phyloP scores from a whole-genome alignment of 2,329 filamentous ascomycete genomes.

The Basipetospora chlamydospora region DNA sequence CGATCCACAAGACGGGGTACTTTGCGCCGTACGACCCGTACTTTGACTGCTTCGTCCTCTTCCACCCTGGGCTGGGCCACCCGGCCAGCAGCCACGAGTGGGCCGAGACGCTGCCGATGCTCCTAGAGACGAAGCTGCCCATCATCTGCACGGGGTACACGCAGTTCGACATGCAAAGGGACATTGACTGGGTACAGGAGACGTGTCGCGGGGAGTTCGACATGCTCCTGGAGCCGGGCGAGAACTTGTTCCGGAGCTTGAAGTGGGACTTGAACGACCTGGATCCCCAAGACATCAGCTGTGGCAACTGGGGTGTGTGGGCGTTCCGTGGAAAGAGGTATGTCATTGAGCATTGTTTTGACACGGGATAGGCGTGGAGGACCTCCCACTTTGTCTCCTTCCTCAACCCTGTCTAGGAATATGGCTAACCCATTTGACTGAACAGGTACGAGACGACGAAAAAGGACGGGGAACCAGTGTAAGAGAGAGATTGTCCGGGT shows the following conservation, averaged over 20 bases:
- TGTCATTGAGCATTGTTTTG: too few species aligned
- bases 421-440: constrained; percentile 17
- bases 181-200: constrained; percentile 78
- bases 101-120: constrained; percentile 74
- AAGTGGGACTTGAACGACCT: constrained; percentile 95
- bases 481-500: background rate
- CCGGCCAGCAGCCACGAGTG: constrained; percentile 89
- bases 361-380: too few species aligned
- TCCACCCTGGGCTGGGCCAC: constrained; percentile 92
- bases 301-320: constrained; percentile 96
- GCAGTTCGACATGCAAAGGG: constrained; percentile 83
- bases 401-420: too few species aligned
- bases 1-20: constrained; percentile 75
- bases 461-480: constrained; percentile 24
- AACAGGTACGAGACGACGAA: constrained; percentile 52
- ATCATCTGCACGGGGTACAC: constrained; percentile 94
- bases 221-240: constrained; percentile 75
- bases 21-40: constrained; percentile 96
- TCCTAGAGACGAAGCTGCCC: constrained; percentile 90
- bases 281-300: constrained; percentile 85
- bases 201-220: constrained; percentile 85
- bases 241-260: constrained; percentile 86
- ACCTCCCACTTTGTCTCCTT: background rate
- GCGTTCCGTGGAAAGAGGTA: constrained; percentile 95
- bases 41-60: constrained; percentile 93